A percentile compares a stretch with the other conserved stretches of the same genome.
These are phyloP conservation scores for Rhynchosporium agropyri DNA, from an alignment of 2,329 filamentous ascomycete species.

Conservation along the genomic window DNA sequence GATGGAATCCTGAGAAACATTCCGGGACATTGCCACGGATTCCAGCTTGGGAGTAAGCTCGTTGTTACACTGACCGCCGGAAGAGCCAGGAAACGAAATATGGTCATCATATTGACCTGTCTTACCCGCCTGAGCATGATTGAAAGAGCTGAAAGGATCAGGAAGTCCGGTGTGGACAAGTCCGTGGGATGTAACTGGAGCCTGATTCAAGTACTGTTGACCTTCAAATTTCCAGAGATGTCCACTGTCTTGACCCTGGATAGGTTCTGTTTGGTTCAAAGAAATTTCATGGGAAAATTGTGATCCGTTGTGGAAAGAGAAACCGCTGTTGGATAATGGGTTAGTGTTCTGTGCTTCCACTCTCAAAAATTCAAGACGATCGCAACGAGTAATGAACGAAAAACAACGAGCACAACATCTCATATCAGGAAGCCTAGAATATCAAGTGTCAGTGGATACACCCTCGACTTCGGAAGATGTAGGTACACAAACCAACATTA, in stretches of 20 bases:
- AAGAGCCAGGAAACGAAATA: constrained; percentile 29
- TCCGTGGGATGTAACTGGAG: constrained; percentile 34
- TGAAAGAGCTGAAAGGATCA: constrained; percentile 36
- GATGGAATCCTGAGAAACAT: constrained; percentile 39
- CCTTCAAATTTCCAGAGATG: constrained; percentile 41
- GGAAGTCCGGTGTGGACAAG: constrained; percentile 38
- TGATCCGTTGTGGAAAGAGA: constrained; percentile 33
- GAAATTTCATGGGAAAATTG: constrained; percentile 39
- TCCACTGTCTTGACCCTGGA: constrained; percentile 41
- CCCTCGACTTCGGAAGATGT: constrained; percentile 3
- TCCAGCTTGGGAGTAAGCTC: constrained; percentile 35
- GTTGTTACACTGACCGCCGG: constrained; percentile 35
- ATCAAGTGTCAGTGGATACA: constrained; percentile 14
- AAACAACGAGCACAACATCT: constrained; percentile 30
- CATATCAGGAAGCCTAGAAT: constrained; percentile 25
- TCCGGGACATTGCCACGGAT: constrained; percentile 38
- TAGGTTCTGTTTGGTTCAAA: constrained; percentile 42
- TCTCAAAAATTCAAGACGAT: constrained; percentile 23
- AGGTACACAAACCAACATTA: constrained; percentile 33
- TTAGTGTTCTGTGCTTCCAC: constrained; percentile 42
- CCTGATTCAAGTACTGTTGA: constrained; percentile 42
- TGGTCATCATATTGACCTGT: constrained; percentile 28
- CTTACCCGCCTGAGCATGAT: constrained; percentile 32
- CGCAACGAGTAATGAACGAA: constrained; percentile 27
- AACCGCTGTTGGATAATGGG: constrained; percentile 40